These are phyloP conservation scores for Panicum hallii DNA, from an alignment of 202 grass and related monocot genomes.

Conservation along the genomic window DNA sequence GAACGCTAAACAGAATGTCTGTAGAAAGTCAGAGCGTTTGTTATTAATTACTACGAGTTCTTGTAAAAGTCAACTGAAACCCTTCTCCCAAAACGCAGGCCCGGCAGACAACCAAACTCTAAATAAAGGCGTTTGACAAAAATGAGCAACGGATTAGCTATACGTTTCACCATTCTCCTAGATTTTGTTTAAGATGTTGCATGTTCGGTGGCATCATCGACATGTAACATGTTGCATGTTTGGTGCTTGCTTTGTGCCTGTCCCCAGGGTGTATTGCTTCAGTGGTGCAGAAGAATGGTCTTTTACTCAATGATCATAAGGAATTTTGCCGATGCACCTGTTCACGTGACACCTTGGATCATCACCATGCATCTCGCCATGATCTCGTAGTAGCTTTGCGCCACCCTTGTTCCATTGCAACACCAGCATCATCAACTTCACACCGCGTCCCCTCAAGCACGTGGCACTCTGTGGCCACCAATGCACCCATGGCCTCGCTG, in stretches of 20 bases:
- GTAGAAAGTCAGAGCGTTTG: background rate
- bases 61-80: conserved; percentile 28
- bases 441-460: too few species aligned
- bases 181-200: too few species aligned
- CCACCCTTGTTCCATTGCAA: too few species aligned
- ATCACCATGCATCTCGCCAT: too few species aligned
- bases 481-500: too few species aligned
- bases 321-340: background rate
- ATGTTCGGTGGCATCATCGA: background rate
- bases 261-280: conserved; percentile 31
- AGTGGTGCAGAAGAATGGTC: conserved; percentile 36
- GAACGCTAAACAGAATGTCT: background rate
- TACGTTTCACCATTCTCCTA: too few species aligned
- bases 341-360: too few species aligned
- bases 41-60: background rate
- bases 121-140: background rate
- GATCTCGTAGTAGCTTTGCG: too few species aligned
- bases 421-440: too few species aligned
- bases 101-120: conserved; percentile 15
- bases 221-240: background rate
- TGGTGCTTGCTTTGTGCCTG: background rate
- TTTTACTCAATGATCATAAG: conserved; percentile 11
- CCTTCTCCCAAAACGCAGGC: conserved; percentile 7
- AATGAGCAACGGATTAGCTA: background rate
- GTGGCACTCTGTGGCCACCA: too few species aligned